phyloP scores from a whole-genome alignment of 257 asterid species.

The Agastache rugosa region DNA sequence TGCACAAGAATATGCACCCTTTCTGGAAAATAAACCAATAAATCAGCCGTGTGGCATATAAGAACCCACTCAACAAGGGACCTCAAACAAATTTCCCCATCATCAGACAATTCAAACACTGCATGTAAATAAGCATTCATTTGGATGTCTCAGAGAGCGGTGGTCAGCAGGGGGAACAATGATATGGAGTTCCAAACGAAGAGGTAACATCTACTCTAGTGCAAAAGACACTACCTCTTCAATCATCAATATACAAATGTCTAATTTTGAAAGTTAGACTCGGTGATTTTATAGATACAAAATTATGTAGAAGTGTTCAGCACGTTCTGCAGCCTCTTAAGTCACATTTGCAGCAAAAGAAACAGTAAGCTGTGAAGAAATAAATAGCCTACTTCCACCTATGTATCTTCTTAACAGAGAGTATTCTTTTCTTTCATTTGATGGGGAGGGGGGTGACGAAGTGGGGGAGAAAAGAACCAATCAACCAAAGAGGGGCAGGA shows the following conservation, averaged over 20 bases:
- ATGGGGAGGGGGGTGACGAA: background rate
- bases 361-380: background rate
- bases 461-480: background rate
- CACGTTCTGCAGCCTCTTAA: background rate
- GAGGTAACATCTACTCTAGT: slow-evolving; percentile 10
- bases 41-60: background rate
- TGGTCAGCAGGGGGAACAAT: background rate
- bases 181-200: slow-evolving; percentile 7
- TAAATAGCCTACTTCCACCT: background rate
- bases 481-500: no score
- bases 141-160: background rate
- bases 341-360: background rate
- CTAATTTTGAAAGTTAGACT: background rate
- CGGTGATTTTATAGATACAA: background rate
- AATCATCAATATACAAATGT: background rate
- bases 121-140: background rate
- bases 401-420: background rate
- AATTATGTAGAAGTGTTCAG: background rate
- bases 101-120: background rate
- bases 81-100: background rate
- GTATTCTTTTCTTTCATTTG: background rate
- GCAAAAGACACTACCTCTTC: background rate
- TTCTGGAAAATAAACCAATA: slow-evolving; percentile 1
- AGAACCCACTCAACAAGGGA: slow-evolving; percentile 4
- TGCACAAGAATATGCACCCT: background rate